Evolutionary conservation across 805 yeast species (phyloP).

Genomic region (Myxozyma geophila): DNA sequence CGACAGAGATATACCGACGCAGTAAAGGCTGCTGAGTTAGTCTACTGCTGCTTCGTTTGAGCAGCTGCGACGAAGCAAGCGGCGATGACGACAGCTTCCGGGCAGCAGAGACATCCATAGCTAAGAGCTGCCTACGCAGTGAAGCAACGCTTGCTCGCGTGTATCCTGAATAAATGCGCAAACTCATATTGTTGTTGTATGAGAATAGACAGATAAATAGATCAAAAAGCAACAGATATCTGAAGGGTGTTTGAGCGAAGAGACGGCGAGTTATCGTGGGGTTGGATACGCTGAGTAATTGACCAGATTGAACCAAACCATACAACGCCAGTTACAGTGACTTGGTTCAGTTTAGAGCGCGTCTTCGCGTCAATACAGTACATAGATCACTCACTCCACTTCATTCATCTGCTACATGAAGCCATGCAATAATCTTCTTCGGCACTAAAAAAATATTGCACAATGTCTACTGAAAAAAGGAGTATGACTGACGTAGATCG

Average conservation of each 20-base stretch:
- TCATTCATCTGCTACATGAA: no score
- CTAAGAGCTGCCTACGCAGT: no score
- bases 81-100: no score
- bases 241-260: not conserved
- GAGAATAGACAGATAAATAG: not conserved
- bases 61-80: not conserved
- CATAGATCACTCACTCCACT: no score
- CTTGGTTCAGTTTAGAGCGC: not conserved
- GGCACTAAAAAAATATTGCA: not conserved
- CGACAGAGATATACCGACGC: conserved; percentile 3
- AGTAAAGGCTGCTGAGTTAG: not conserved
- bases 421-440: not conserved
- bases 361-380: not conserved
- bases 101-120: no score
- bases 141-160: no score
- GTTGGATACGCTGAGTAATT: not conserved
- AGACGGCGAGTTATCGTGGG: conserved; percentile 2
- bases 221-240: not conserved
- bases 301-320: not conserved
- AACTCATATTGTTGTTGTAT: not conserved
- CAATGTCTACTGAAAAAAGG: not conserved
- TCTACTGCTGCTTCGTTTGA: not conserved
- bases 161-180: no score
- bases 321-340: no score
- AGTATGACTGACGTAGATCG: conserved; percentile 23